Percentiles rank a stretch among this genome's conserved stretches.
phyloP scores from a whole-genome alignment of 1,139 yeast genomes.

The Pichia sp. region DNA sequence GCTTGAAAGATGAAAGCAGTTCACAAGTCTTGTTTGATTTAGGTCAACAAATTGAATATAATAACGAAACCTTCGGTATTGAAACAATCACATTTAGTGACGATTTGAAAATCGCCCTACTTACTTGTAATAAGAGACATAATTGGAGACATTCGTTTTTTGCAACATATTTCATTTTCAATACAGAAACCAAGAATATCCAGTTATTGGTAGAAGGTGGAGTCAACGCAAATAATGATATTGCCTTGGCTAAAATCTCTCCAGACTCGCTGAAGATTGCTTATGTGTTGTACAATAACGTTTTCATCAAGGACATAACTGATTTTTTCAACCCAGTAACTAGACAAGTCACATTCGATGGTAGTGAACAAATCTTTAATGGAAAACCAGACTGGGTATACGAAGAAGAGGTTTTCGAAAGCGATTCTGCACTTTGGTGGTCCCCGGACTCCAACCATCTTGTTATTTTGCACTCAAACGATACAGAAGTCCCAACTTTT shows the following conservation, averaged over 20 bases:
- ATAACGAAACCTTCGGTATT: constrained; percentile 36
- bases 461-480: constrained; percentile 41
- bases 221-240: constrained; percentile 15
- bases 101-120: constrained; percentile 45
- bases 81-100: constrained; percentile 56
- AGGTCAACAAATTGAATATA: constrained; percentile 36
- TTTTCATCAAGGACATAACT: constrained; percentile 31
- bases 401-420: constrained; percentile 49
- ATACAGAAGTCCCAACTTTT: constrained; percentile 43
- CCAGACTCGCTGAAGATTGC: constrained; percentile 40
- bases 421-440: constrained; percentile 52
- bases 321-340: constrained; percentile 17
- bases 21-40: constrained; percentile 36
- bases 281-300: constrained; percentile 39
- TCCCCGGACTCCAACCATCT: constrained; percentile 44
- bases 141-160: constrained; percentile 50
- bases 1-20: constrained; percentile 41
- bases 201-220: constrained; percentile 27
- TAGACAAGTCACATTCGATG: constrained; percentile 38
- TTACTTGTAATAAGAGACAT: constrained; percentile 41
- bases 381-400: constrained; percentile 61
- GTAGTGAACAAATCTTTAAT: constrained; percentile 40
- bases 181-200: constrained; percentile 25
- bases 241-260: constrained; percentile 35
- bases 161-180: constrained; percentile 40